Evolutionary conservation across 306 rosid genomes (phyloP), one percentile per base, ranked within the genome.

Genomic region (Medicago ruthenica): DNA sequence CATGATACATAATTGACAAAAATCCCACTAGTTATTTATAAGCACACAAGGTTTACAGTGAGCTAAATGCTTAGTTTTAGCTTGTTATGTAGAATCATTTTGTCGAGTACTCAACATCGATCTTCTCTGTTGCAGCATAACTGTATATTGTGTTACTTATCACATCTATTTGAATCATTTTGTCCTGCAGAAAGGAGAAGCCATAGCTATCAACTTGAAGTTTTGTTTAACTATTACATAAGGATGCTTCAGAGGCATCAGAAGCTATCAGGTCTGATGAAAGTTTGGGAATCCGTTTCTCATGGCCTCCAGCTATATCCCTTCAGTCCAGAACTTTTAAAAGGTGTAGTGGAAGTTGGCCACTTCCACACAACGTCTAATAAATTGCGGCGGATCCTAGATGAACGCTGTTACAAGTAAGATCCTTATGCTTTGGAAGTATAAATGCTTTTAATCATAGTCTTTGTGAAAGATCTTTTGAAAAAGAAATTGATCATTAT

Each of bases 221-320:
- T 71, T 83, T 78, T 95, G 89, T 90, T 95, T 82, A 85, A 86
- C 76, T 92, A 78, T 83, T 89, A 86, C 84, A 85, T 86, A 87
- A 89, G 78, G 89, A 87, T 95, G 89, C 93, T 92, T 81, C 83
- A 60, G 75, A 84, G 90, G 80, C 90, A 92, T 83, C 88, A 80
- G 67, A 84, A 64, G 65, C 86, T 84, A 64, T 82, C 76, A 21
- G 77, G 79, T 82, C 88, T 85, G 67, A 65, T 85, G 50, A 95
- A 92, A 77, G 89, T 92, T 71, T 89, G 93, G 96, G 92, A 92
- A 74, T 84, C 87, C 74, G 75, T 87, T 74, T 83, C 80, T 77
- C 93, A 84, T 80, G 97, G 98, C 73, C 86, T 95, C 85, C 96
- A 89, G 73, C 78, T 89, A 53, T 95, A 85, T 85, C 96, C 98